Base-by-base conservation (phyloP, 192 early-diverging fungal species). In the Backusella westeae region DNA sequence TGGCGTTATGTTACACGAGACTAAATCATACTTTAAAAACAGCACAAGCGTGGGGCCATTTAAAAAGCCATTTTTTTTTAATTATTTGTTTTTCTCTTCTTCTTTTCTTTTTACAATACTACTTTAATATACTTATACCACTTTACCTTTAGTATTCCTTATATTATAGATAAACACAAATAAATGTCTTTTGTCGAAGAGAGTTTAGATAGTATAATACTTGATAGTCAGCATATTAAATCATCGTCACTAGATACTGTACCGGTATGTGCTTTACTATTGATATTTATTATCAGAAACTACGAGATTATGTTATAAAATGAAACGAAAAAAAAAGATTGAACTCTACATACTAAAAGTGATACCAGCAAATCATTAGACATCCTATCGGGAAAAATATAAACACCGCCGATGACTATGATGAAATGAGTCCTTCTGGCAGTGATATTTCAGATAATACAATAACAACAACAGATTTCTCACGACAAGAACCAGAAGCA, bases 11-110 rank as follows among this genome's bases (percentile, higher is more conserved):
- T 63, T 63, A 63, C 56, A 63, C 56, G 10, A 12, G 23, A 10
- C 23, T 63, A 63, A 63, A 63, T 63, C 23, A 29, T 63, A 59
- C 56, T 59, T 26, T 59, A 63, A 29, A 63, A 63, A 63, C 56
- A 26, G 56, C 23, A 26, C 56, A 10, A 63, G 8, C 52, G 19
- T 21, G n/a, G 1, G 23, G 56, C 56, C 56, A 63, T 63, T 26
- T 29, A 26, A 63, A 63, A 63, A 63, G 12, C 10, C 46, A 23
- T 29, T 9, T 63, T 63, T 63, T 14, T 63, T 63, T 29, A 23
- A 23, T 56, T 56, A 63, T 14, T 63, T 23, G 21, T 26, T 63
- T 63, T 63, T 63, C 53, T 29, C 12, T 29, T 59, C 10, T 29
- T 59, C 26, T 63, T 26, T 63, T 26, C 21, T 63, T 14, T 63